These are phyloP conservation scores for Spizellomyces punctatus DNA, from an alignment of 192 early-diverging fungal species.

Conservation along the genomic window DNA sequence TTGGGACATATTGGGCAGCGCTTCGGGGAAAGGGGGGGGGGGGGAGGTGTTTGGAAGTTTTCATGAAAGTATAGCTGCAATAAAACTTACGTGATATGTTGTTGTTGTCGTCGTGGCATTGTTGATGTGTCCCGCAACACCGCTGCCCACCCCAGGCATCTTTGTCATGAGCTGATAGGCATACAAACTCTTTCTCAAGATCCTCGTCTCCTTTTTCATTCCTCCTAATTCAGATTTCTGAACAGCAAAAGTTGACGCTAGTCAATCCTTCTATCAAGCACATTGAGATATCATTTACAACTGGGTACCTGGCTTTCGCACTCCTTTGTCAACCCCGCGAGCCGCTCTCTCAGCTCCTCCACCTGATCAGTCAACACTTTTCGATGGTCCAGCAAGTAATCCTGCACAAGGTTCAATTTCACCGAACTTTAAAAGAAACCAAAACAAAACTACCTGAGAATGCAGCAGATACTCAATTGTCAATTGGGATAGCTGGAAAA, in stretches of 20 bases:
- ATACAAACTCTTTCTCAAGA: slow-evolving; percentile 50
- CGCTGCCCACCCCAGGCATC: slow-evolving; percentile 17
- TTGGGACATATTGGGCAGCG: slow-evolving; percentile 48
- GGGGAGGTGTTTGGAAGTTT: too few relatives aligned
- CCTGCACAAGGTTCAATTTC: slow-evolving; percentile 4
- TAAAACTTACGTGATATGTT: slow-evolving; percentile 1
- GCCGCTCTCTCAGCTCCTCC: slow-evolving; percentile 11
- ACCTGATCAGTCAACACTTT: slow-evolving; percentile 25
- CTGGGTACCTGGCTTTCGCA: neutral
- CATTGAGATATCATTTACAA: neutral
- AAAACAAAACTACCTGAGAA: slow-evolving; percentile 39
- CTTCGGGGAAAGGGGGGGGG: neutral
- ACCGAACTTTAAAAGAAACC: neutral
- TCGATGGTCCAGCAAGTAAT: slow-evolving; percentile 24
- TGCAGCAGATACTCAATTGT: slow-evolving; percentile 60
- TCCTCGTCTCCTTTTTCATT: slow-evolving; percentile 46
- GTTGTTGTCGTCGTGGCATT: neutral
- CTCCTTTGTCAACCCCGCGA: slow-evolving; percentile 7
- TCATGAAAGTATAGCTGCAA: neutral
- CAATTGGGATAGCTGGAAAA: slow-evolving; percentile 58
- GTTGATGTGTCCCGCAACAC: neutral
- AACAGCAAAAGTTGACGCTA: slow-evolving; percentile 7
- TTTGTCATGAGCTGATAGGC: slow-evolving; percentile 60
- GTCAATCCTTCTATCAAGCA: neutral
- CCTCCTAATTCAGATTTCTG: slow-evolving; percentile 35